Base-by-base conservation (phyloP, 129 eudicot genomes). In the Tagetes erecta region DNA sequence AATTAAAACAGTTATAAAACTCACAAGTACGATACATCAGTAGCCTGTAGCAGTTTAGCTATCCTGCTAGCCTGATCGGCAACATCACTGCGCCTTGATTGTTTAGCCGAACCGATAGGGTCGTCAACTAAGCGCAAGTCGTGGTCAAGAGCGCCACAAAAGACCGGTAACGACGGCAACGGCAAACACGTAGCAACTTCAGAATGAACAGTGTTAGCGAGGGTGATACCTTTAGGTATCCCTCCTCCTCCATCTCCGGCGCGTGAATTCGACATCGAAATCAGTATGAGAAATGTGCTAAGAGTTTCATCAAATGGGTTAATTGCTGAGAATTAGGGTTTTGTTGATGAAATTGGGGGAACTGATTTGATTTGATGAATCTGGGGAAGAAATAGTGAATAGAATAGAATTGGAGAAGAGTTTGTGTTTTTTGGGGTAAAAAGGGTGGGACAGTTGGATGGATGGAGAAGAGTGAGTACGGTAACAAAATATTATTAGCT, bases 101-200 rank as follows among this genome's bases (percentile, higher is more conserved):
- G 81, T 77, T 78, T 76, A 8, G 56, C 74, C 39, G 72, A 75
- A 51, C 79, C 83, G n/a, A 50, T 72, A 3, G 77, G 77, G 36
- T 86, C 91, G n/a, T 94, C 98, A 34, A 83, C 72, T 59, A 88
- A 77, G 6, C 96, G 86, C 40, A 94, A 80, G 49, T 94, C 96
- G 76, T 83, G 89, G 77, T 90, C 98, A 41, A 80, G 82, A 12
- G 97, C 89, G 20, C 98, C 98, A 64, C 93, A 86, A 76, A 86
- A 85, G 7, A 89, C 93, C 79, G 98, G 98, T 46, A 94, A 80
- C 67, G 97, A 86, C 79, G 98, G 97, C 81, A 94, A 66, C 78
- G 98, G 97, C 86, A 94, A 70, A 81, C 96, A 83, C 35, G 98
- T 86, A 14, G 98, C 93, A 13, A 94, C 91, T 73, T 94, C 98